Base-by-base conservation (phyloP, 768 basidiomycete genomes). In the Rubroboletus pulcherrimus region DNA sequence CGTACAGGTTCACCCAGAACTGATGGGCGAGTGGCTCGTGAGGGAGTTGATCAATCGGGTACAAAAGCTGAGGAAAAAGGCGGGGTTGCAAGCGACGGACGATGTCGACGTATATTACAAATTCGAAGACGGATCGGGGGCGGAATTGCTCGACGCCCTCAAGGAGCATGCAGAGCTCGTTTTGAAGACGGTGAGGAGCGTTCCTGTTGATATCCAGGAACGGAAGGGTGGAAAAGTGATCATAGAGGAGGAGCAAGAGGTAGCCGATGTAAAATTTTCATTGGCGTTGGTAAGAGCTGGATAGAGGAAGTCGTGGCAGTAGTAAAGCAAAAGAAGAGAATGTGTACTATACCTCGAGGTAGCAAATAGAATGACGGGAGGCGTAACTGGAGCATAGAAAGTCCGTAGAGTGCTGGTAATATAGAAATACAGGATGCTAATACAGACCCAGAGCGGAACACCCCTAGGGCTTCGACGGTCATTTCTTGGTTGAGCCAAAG, bases 1-100 rank as follows among this genome's bases (percentile, higher is more conserved):
- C 72, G 84, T 93, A 52, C 85, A 89, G 69, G 81, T 88, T 44
- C 91, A 97, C 64, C 81, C 88, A 0, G 93, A 98, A 59, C 81
- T 98, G 42, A 84, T 87, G 70, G 78, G 84, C 49, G 91, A 98
- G 76, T 94, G 92, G 78, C 78, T 94, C 26, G 87, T 91, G 44
- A 83, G 97, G 43, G 92, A 96, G 71, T 72, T 98, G 60, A 88
- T 89, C 59, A 96, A 94, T 62, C 87, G 95, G 51, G 87, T 98
- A 41, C 97, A 99, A 76, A 93, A 91, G 69, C 77, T 98, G 57
- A 81, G 97, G 63, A 99, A 99, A 77, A 93, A 94, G 73, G 94
- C 93, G 1, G 93, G 94, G 14, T 77, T 98, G 60, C 93, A 94
- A 72, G 88, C 96, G 19, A 94, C 93, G 7, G 97, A 99, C 68